A percentile compares a stretch with the other conserved stretches of the same genome.
Conservation (phyloP, 1,139 yeast species). For the Candida buenavistaensis region DNA sequence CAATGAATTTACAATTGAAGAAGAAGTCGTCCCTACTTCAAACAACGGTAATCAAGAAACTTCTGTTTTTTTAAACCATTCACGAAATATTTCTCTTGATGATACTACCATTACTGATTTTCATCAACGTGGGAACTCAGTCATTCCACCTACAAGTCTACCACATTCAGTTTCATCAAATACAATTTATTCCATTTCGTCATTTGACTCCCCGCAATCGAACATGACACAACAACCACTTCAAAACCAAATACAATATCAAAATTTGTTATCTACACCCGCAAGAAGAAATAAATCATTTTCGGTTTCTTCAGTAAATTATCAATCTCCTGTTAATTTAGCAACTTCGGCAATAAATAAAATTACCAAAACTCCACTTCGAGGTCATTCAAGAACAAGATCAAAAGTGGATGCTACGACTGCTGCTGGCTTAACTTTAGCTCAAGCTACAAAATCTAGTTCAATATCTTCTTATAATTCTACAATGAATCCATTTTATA, state of each 20-base stretch:
- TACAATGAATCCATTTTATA: slow-evolving; percentile 44
- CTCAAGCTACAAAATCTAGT: slow-evolving; percentile 19
- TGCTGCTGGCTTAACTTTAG: slow-evolving; percentile 13
- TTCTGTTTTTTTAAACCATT: slow-evolving; percentile 16
- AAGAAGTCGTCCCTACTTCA: not conserved
- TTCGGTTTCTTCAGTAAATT: slow-evolving; percentile 22
- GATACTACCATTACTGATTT: slow-evolving; percentile 15
- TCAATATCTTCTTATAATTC: slow-evolving; percentile 17
- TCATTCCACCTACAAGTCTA: slow-evolving; percentile 20
- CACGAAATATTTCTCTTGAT: slow-evolving; percentile 30
- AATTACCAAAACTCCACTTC: slow-evolving; percentile 32
- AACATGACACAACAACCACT: slow-evolving; percentile 15
- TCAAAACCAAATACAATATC: slow-evolving; percentile 15
- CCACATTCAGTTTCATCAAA: slow-evolving; percentile 32
- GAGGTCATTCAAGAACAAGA: slow-evolving; percentile 42
- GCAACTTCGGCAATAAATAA: slow-evolving; percentile 19
- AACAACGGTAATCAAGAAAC: not conserved
- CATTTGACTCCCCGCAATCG: slow-evolving; percentile 26
- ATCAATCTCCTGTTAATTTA: slow-evolving; percentile 24
- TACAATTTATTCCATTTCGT: slow-evolving; percentile 45
- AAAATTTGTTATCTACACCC: slow-evolving; percentile 27
- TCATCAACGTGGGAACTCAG: slow-evolving; percentile 17
- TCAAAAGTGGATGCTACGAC: slow-evolving; percentile 37
- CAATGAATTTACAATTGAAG: too few relatives aligned
- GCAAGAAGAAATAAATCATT: slow-evolving; percentile 34